phyloP scores from a whole-genome alignment of 2,329 filamentous ascomycete genomes.

The Didymella pomorum region DNA sequence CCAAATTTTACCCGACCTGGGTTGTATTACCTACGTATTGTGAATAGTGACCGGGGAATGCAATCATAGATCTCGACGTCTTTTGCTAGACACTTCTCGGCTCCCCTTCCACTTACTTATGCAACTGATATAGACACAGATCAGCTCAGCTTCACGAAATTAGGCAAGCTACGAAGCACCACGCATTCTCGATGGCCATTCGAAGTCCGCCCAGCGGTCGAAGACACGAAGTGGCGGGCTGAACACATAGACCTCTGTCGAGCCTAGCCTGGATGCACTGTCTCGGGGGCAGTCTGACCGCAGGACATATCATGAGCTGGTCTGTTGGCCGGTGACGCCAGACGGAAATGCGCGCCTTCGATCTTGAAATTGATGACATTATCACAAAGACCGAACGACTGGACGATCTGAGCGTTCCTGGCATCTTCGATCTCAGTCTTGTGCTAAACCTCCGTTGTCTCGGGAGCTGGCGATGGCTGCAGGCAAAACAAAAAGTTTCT shows the following conservation, averaged over 20 bases:
- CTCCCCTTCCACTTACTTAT: not conserved
- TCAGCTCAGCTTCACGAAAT: not conserved
- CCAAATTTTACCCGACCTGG: constrained; percentile 44
- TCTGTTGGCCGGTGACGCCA: not conserved
- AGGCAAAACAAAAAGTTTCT: not conserved
- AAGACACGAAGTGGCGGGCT: not conserved
- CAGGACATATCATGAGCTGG: not conserved
- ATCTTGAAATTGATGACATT: not conserved
- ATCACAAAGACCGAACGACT: not conserved
- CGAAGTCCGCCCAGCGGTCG: not conserved
- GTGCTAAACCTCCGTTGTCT: not conserved
- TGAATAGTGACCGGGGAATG: constrained; percentile 51
- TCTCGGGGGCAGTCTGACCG: not conserved
- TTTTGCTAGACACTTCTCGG: not conserved
- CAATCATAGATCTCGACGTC: constrained; percentile 38
- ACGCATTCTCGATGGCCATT: not conserved
- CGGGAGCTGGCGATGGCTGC: not conserved
- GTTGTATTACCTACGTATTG: constrained; percentile 52
- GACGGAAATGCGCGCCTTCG: not conserved
- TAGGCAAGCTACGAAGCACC: not conserved
- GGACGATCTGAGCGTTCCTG: not conserved
- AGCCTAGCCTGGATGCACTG: not conserved
- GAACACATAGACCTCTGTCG: not conserved
- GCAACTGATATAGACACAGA: not conserved
- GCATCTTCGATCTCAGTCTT: not conserved